These are phyloP conservation scores for Saccharomycopsis sp. DNA, from an alignment of 805 yeast genomes.

Conservation along the genomic window DNA sequence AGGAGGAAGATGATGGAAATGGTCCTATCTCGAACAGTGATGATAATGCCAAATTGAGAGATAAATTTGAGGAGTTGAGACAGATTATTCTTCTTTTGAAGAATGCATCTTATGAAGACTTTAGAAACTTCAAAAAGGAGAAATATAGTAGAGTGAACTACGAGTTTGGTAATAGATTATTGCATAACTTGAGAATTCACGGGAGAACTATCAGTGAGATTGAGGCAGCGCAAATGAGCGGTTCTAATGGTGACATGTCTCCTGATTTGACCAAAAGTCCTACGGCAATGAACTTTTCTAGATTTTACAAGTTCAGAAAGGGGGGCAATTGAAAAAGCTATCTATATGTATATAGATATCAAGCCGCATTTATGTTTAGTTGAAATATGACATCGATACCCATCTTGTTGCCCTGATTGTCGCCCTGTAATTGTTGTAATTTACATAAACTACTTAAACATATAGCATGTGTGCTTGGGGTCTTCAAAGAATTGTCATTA, in stretches of 20 bases:
- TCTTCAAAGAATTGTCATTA: not conserved
- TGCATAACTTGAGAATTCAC: constrained; percentile 16
- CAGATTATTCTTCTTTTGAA: constrained; percentile 72
- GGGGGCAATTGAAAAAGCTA: not conserved
- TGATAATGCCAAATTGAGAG: constrained; percentile 6
- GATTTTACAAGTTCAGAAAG: constrained; percentile 19
- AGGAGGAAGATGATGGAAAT: constrained; percentile 24
- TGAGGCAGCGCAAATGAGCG: constrained; percentile 6
- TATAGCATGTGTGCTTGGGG: too few species aligned
- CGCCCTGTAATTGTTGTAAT: too few species aligned
- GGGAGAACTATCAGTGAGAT: constrained; percentile 16
- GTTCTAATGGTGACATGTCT: not conserved
- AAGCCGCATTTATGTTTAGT: too few species aligned
- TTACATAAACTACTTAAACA: too few species aligned
- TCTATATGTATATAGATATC: too few species aligned
- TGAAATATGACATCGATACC: not conserved
- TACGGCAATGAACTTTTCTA: constrained; percentile 17
- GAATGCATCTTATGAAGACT: constrained; percentile 30
- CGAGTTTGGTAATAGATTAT: constrained; percentile 14
- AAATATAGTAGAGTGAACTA: constrained; percentile 17
- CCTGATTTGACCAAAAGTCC: constrained; percentile 13
- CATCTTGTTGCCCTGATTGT: too few species aligned
- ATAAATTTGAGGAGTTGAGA: constrained; percentile 45
- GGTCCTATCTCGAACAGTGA: constrained; percentile 8
- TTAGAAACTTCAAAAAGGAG: constrained; percentile 14